These are phyloP conservation scores for Phaeosphaeria sp. DNA, from an alignment of 2,329 filamentous ascomycete genomes.

Conservation along the genomic window DNA sequence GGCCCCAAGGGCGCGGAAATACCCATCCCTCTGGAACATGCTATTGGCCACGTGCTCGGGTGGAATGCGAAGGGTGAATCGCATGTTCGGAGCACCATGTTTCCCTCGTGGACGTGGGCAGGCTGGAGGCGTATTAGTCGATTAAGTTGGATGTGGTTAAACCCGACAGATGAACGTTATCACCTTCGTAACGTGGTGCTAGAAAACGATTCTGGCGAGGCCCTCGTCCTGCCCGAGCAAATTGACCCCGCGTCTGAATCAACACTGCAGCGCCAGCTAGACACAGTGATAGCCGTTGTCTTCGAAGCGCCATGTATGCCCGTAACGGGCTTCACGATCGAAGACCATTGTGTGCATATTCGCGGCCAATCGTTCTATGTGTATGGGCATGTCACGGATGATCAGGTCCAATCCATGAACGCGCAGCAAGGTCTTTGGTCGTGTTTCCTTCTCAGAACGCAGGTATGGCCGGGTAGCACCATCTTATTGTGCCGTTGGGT, in stretches of 20 bases:
- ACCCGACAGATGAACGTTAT: background rate
- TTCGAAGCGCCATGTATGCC: background rate
- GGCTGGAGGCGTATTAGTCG: background rate
- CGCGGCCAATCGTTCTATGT: background rate
- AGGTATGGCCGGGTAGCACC: background rate
- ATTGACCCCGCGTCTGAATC: background rate
- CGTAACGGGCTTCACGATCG: background rate
- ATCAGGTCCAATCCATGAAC: background rate
- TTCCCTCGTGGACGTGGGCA: slow-evolving; percentile 2
- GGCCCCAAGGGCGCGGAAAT: background rate
- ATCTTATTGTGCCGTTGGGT: background rate
- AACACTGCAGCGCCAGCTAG: background rate
- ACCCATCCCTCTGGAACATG: background rate
- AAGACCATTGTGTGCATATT: background rate
- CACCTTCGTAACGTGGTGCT: background rate
- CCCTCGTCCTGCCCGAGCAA: background rate
- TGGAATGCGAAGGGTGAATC: background rate
- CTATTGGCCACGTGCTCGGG: background rate
- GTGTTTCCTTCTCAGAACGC: background rate
- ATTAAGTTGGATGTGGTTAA: background rate
- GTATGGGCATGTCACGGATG: background rate
- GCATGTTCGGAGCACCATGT: background rate
- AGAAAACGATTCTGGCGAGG: background rate
- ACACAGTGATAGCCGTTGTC: background rate
- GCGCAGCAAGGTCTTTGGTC: background rate